Evolutionary conservation across 2,329 filamentous ascomycete species (phyloP), one percentile per base, ranked within the genome.

Genomic region (Immersiporthe knoxdaviesiana): DNA sequence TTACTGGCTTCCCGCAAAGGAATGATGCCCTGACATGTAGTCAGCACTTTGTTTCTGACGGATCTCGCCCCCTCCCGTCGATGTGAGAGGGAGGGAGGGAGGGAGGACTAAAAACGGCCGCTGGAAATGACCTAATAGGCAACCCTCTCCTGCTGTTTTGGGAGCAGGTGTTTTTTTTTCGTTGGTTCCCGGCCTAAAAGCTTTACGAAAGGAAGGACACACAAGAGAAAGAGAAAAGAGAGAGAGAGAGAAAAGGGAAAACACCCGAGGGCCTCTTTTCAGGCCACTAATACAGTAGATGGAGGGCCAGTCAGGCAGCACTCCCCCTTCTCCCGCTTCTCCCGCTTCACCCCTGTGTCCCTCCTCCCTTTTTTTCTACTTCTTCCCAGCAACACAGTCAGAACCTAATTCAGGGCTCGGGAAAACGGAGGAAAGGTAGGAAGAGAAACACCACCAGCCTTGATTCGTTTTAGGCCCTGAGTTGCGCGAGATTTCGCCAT

Each of bases 1-100:
- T n/a, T 16, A 27, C 8, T 61, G 18, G 32, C 21, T 32, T 6
- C 14, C 39, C 21, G 60, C 39, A 47, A 47, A 47, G 37, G 60
- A 30, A 41, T 27, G 16, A 63, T 63, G 60, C 60, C 60, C 39
- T 63, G 60, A 44, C 60, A 50, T 44, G 41, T 47, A 24, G 60
- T 63, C 41, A 63, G 60, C 39, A 63, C 60, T 10, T 32, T 63
- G 37, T 63, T 54, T 50, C 41, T 35, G 39, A 41, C 24, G 39
- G 14, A 47, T 35, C 60, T 63, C 27, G 60, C 37, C 24, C 60
- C 2, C 11, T n/a, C 41, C 24, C 27, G 21, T 37, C 56, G 5
- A 59, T 30, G 35, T n/a, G n/a, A n/a, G n/a, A n/a, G 60, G 18
- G 39, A 44, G 14, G 39, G 60, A 47, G 14, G 39, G 60, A 47